A percentile compares a stretch with the other conserved stretches of the same genome.
Conservation (phyloP, 371 early-diverging fungal genomes). For the Syncephalis plumigaleata region DNA sequence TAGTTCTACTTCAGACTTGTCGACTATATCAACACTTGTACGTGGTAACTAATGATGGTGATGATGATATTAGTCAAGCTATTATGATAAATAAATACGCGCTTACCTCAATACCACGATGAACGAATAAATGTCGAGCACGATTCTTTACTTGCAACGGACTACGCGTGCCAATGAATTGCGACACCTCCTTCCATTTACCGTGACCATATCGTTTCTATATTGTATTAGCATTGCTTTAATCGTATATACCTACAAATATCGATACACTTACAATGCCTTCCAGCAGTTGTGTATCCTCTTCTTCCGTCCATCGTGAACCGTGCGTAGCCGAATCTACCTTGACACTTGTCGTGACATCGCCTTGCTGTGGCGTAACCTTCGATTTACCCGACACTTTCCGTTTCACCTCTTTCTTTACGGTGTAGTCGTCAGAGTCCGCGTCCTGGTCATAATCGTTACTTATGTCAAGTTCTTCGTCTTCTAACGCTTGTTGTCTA, state of each 20-base stretch:
- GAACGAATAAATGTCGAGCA: conserved; percentile 33
- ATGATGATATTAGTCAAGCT: neutral
- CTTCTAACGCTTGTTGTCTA: neutral
- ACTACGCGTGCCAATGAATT: conserved; percentile 30
- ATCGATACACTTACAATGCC: neutral
- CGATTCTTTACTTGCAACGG: conserved; percentile 49
- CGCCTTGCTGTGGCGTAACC: neutral
- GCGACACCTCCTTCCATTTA: conserved; percentile 39
- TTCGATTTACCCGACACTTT: no score
- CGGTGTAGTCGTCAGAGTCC: no score
- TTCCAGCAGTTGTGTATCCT: neutral
- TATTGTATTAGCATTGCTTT: neutral
- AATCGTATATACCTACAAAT: neutral
- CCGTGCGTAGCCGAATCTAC: neutral
- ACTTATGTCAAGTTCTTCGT: neutral
- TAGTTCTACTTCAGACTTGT: no score
- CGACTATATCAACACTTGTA: no score
- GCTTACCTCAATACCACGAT: conserved; percentile 19
- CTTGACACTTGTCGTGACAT: neutral
- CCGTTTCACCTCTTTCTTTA: no score
- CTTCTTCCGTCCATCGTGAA: neutral
- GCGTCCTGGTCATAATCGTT: neutral
- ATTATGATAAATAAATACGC: neutral
- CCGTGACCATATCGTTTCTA: conserved; percentile 38
- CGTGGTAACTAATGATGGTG: no score